Conservation (phyloP, 2,329 filamentous ascomycete species). For the Ophiocordyceps camponoti-saundersi region DNA sequence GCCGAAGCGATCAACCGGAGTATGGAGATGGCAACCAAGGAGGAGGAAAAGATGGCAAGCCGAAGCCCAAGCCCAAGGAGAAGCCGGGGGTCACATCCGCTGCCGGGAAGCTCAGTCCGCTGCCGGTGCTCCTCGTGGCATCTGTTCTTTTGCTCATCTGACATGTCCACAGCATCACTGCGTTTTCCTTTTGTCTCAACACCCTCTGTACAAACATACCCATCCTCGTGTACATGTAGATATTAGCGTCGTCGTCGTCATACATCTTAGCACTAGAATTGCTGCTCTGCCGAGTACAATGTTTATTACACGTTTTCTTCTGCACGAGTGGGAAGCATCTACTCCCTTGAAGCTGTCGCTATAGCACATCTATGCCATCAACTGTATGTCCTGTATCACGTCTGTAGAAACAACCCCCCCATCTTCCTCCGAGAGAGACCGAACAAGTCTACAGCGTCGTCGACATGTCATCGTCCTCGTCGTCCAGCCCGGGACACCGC, state of each 20-base stretch:
- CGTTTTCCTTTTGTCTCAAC: neutral
- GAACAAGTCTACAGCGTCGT: neutral
- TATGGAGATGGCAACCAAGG: no score
- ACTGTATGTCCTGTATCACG: neutral
- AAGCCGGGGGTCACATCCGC: neutral
- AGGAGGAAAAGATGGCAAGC: neutral
- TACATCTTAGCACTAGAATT: neutral
- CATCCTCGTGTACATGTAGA: neutral
- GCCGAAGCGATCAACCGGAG: no score
- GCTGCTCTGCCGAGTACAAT: no score
- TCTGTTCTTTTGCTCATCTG: neutral
- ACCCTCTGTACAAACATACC: neutral
- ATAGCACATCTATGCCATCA: neutral
- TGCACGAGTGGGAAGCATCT: no score
- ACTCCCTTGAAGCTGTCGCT: no score
- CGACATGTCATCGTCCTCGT: neutral
- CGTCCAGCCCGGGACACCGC: slow-evolving; percentile 35
- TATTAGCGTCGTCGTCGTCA: neutral
- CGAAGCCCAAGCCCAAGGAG: neutral
- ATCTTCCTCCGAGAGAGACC: neutral
- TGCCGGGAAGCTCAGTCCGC: neutral
- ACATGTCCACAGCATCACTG: neutral
- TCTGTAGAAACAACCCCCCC: neutral
- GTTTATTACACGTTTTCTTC: no score
- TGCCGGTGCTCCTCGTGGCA: neutral